phyloP scores from a whole-genome alignment of 257 asterid genomes.

The Lycium barbarum region DNA sequence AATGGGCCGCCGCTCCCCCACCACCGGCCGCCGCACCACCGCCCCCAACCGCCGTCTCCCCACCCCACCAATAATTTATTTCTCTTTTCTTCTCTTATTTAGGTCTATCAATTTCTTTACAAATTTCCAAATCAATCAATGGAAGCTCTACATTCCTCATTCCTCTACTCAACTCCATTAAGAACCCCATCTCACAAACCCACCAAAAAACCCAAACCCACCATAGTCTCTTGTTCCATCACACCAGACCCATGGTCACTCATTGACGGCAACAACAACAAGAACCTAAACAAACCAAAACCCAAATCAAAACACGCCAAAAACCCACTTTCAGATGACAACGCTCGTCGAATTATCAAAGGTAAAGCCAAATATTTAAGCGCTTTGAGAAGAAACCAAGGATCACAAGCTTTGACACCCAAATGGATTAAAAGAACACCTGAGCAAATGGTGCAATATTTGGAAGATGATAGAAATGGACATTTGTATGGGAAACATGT shows the following conservation, averaged over 20 bases:
- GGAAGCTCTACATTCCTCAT: conserved; percentile 74
- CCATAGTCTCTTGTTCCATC: conserved; percentile 53
- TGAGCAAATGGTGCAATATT: conserved; percentile 86
- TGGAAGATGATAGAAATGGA: conserved; percentile 90
- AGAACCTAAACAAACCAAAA: conserved; percentile 58
- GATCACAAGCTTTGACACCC: conserved; percentile 87
- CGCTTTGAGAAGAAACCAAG: conserved; percentile 80
- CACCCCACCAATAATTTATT: too few relatives aligned
- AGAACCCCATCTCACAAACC: conserved; percentile 39
- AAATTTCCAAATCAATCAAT: conserved; percentile 38
- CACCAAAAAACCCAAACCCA: conserved; percentile 35
- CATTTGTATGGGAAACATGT: conserved; percentile 86
- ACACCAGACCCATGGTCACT: conserved; percentile 91
- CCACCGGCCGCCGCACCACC: too few relatives aligned
- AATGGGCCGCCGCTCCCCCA: too few relatives aligned
- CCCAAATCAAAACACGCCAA: conserved; percentile 79
- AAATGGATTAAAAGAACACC: conserved; percentile 92
- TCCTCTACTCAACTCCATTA: conserved; percentile 46
- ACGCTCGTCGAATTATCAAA: conserved; percentile 94
- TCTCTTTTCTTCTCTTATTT: too few relatives aligned
- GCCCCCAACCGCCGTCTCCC: too few relatives aligned
- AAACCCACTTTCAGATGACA: conserved; percentile 84
- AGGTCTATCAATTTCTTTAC: too few relatives aligned
- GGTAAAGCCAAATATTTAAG: conserved; percentile 84
- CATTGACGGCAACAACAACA: conserved; percentile 68